phyloP scores from a whole-genome alignment of 2,329 filamentous ascomycete species.

The Polytolypa hystricis region DNA sequence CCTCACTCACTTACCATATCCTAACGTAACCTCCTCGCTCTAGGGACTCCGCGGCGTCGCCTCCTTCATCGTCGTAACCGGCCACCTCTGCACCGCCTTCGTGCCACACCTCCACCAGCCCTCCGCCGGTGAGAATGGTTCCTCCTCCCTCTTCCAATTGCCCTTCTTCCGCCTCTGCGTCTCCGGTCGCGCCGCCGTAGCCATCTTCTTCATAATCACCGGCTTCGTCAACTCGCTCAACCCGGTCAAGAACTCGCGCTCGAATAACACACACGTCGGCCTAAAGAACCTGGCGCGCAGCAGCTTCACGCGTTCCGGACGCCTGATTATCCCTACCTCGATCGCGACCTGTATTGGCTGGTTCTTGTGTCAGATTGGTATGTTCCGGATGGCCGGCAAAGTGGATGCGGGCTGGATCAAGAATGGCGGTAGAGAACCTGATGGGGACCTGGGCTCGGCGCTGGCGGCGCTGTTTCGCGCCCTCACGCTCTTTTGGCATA shows the following conservation, averaged over 20 bases:
- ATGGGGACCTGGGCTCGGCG: slow-evolving; percentile 10
- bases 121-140: slow-evolving; percentile 13
- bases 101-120: slow-evolving; percentile 31
- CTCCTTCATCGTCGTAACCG: slow-evolving; percentile 32
- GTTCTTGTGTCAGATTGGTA: slow-evolving; percentile 16
- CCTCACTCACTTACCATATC: not conserved
- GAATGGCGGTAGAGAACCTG: slow-evolving; percentile 8
- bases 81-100: slow-evolving; percentile 32
- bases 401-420: slow-evolving; percentile 18
- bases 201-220: slow-evolving; percentile 22
- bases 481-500: slow-evolving; percentile 23
- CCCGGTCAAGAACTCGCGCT: slow-evolving; percentile 16
- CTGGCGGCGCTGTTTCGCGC: slow-evolving; percentile 13
- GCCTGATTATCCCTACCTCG: slow-evolving; percentile 18
- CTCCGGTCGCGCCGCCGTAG: slow-evolving; percentile 16
- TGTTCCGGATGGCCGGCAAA: slow-evolving; percentile 14
- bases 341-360: slow-evolving; percentile 15
- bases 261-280: slow-evolving; percentile 14
- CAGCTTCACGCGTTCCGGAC: slow-evolving; percentile 15
- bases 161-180: slow-evolving; percentile 19
- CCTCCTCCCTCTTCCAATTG: slow-evolving; percentile 16
- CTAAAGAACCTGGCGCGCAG: slow-evolving; percentile 15
- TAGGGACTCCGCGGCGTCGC: slow-evolving; percentile 34
- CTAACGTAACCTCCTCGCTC: slow-evolving; percentile 1
- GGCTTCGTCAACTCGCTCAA: slow-evolving; percentile 22